Conservation (phyloP, 2,329 filamentous ascomycete species). For the Incumbomyces lentus region DNA sequence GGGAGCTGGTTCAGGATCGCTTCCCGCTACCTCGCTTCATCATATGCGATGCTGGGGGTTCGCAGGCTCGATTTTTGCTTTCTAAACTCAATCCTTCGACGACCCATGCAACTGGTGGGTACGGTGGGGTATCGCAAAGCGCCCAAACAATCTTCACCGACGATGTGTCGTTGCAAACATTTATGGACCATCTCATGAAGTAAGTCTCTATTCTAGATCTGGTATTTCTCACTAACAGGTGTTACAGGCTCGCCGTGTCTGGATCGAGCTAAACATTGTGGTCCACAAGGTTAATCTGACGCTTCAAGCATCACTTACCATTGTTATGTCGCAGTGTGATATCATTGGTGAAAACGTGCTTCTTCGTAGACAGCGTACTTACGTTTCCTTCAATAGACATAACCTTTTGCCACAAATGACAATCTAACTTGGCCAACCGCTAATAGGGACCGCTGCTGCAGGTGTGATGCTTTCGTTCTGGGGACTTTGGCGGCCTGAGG, state of each 20-base stretch:
- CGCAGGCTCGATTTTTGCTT: constrained; percentile 90
- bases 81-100: constrained; percentile 97
- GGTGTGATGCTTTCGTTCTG: too few relatives aligned
- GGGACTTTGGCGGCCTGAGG: too few relatives aligned
- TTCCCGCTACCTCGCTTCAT: constrained; percentile 99
- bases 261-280: constrained; percentile 33
- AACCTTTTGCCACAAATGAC: too few relatives aligned
- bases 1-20: constrained; percentile 90
- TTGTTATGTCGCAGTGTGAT: background rate
- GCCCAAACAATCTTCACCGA: constrained; percentile 99
- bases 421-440: too few relatives aligned
- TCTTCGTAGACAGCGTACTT: too few relatives aligned
- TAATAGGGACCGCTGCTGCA: too few relatives aligned
- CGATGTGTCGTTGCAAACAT: constrained; percentile 93
- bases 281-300: background rate
- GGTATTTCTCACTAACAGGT: constrained; percentile 22
- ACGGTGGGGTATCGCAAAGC: constrained; percentile 78
- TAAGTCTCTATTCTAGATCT: constrained; percentile 37
- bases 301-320: background rate
- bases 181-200: constrained; percentile 99
- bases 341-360: background rate
- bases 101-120: constrained; percentile 86
- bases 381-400: too few relatives aligned
- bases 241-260: constrained; percentile 38
- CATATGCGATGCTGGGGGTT: constrained; percentile 95